These are phyloP conservation scores for Talaromyces amestolkiae DNA, from an alignment of 2,329 filamentous ascomycete species.

Conservation along the genomic window DNA sequence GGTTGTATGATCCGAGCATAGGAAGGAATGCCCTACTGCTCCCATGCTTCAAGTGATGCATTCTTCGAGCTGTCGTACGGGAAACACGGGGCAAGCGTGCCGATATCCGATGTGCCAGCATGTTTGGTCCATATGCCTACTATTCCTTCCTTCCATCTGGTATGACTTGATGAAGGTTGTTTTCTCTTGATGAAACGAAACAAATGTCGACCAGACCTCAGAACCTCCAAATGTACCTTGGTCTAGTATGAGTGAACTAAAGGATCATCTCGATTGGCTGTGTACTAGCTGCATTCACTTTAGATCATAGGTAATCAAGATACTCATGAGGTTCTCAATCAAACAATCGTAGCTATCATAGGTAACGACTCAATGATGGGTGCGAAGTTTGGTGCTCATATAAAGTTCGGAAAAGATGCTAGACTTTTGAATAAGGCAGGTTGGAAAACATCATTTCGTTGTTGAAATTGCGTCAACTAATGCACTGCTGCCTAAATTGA, in stretches of 20 bases:
- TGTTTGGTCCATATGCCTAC: not conserved
- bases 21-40: not conserved
- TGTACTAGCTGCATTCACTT: not conserved
- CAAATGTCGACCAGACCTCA: not conserved
- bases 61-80: not conserved
- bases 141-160: not conserved
- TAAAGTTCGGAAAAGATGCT: not conserved
- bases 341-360: not conserved
- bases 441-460: not conserved
- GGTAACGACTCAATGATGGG: not conserved
- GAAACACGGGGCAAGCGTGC: not conserved
- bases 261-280: not conserved
- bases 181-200: not conserved
- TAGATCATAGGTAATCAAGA: not conserved
- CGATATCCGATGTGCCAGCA: not conserved
- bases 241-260: not conserved
- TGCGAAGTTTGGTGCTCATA: not conserved
- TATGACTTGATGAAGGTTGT: not conserved
- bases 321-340: not conserved
- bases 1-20: not conserved
- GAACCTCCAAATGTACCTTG: not conserved
- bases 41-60: not conserved
- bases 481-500: not conserved
- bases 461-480: not conserved
- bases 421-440: not conserved